Conservation (phyloP, 2,329 filamentous ascomycete genomes). For the Zasmidium cellare region DNA sequence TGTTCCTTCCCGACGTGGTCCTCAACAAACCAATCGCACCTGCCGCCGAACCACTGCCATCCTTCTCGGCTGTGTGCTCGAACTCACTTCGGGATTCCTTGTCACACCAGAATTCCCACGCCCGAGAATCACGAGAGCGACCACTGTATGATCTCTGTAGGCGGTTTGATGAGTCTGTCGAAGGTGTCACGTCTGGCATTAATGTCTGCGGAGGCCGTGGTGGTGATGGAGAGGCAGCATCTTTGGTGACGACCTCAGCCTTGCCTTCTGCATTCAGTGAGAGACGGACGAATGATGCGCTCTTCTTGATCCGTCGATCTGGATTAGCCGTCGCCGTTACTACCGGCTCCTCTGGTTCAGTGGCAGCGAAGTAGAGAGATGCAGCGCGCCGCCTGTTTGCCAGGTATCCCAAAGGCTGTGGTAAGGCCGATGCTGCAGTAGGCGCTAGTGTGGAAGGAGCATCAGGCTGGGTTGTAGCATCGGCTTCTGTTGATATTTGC, state of each 20-base stretch:
- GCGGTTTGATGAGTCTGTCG: slow-evolving; percentile 33
- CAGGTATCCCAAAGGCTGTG: slow-evolving; percentile 37
- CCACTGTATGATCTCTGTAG: slow-evolving; percentile 58
- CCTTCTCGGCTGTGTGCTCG: slow-evolving; percentile 77
- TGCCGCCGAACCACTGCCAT: slow-evolving; percentile 74
- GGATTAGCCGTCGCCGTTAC: neutral
- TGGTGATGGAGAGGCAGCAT: slow-evolving; percentile 69
- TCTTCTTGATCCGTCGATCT: slow-evolving; percentile 27
- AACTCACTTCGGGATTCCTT: slow-evolving; percentile 76
- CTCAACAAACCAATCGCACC: slow-evolving; percentile 80
- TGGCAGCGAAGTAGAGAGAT: slow-evolving; percentile 33
- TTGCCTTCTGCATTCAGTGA: slow-evolving; percentile 86
- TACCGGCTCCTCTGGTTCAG: slow-evolving; percentile 6
- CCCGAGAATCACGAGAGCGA: slow-evolving; percentile 79
- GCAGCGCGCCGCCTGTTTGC: slow-evolving; percentile 47
- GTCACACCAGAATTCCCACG: slow-evolving; percentile 90
- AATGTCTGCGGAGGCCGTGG: slow-evolving; percentile 41
- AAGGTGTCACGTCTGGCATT: slow-evolving; percentile 42
- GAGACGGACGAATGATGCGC: slow-evolving; percentile 64
- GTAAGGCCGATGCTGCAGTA: neutral
- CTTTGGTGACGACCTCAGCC: slow-evolving; percentile 75
- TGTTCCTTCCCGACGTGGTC: slow-evolving; percentile 62
- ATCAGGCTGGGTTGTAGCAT: too few species aligned
- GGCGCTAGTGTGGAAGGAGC: neutral
- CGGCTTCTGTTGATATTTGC: neutral